These are phyloP conservation scores for Dipodascus geniculatus DNA, from an alignment of 805 yeast genomes.

Conservation along the genomic window DNA sequence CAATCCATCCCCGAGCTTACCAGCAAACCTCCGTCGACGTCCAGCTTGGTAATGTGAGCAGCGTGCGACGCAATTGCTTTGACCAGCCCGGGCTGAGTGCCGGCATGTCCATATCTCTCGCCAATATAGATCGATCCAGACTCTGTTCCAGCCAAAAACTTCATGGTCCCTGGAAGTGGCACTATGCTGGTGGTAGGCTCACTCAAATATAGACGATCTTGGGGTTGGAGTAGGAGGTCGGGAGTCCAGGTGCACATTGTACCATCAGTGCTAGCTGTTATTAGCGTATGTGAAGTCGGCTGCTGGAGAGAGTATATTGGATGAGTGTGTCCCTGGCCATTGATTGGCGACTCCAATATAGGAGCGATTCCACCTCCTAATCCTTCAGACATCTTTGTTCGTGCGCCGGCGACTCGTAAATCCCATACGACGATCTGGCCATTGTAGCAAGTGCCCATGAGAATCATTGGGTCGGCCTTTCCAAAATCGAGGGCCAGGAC, in stretches of 20 bases:
- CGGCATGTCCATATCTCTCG: constrained; percentile 22
- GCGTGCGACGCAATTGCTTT: constrained; percentile 11
- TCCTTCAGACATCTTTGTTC: neutral
- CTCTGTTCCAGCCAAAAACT: constrained; percentile 28
- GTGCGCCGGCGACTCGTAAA: constrained; percentile 19
- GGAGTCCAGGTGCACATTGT: constrained; percentile 28
- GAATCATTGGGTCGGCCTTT: constrained; percentile 26
- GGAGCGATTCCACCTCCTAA: constrained; percentile 14
- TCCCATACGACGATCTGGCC: constrained; percentile 47
- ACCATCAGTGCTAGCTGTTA: constrained; percentile 30
- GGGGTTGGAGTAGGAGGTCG: constrained; percentile 27
- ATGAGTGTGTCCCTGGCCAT: constrained; percentile 25
- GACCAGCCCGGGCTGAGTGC: constrained; percentile 23
- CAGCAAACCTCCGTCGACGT: constrained; percentile 25
- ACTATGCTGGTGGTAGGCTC: constrained; percentile 19
- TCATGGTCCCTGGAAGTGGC: constrained; percentile 21
- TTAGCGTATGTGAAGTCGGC: constrained; percentile 20
- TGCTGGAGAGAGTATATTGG: constrained; percentile 23
- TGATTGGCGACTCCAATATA: constrained; percentile 22
- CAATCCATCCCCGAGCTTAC: constrained; percentile 22
- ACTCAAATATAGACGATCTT: constrained; percentile 20
- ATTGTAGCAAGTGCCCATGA: constrained; percentile 37
- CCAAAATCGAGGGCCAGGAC: constrained; percentile 34
- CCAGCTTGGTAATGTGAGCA: neutral
- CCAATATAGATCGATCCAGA: constrained; percentile 27